Conservation (phyloP, 2,329 filamentous ascomycete species). For the Raffaelea arxii region DNA sequence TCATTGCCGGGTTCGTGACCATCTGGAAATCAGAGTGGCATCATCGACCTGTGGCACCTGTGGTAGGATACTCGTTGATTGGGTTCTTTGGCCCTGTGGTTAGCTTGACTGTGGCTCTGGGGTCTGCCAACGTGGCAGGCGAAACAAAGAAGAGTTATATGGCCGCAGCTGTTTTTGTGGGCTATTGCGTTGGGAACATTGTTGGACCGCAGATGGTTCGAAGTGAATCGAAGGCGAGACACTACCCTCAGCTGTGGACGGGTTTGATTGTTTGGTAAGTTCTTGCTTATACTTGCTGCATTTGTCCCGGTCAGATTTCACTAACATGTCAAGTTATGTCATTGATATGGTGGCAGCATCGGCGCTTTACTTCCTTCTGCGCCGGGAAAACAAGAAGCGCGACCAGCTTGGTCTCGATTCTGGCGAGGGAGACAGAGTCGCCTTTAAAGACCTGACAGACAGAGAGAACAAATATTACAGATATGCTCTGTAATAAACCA, state of each 20-base stretch:
- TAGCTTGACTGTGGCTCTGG: constrained; percentile 41
- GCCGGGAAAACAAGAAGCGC: constrained; percentile 46
- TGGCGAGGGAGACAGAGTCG: constrained; percentile 51
- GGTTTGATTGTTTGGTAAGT: constrained; percentile 52
- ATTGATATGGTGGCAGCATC: constrained; percentile 53
- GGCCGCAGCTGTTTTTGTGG: constrained; percentile 64
- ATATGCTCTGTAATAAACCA: constrained; percentile 41
- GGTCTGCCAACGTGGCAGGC: constrained; percentile 60
- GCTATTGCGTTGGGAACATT: constrained; percentile 68
- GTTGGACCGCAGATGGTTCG: constrained; percentile 64
- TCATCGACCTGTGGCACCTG: constrained; percentile 53
- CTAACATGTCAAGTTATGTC: constrained; percentile 42
- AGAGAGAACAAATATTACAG: constrained; percentile 58
- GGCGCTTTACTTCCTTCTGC: constrained; percentile 48
- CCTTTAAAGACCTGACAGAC: constrained; percentile 60
- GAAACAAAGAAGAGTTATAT: constrained; percentile 72
- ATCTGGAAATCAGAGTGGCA: constrained; percentile 64
- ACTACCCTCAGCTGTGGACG: constrained; percentile 64
- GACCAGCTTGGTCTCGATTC: constrained; percentile 42
- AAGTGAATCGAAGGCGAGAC: constrained; percentile 51
- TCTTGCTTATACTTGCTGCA: not conserved
- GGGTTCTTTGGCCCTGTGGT: constrained; percentile 66
- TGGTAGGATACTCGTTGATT: constrained; percentile 62
- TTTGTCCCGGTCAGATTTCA: not conserved
- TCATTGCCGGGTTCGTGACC: constrained; percentile 63